phyloP scores from a whole-genome alignment of 2,329 filamentous ascomycete species.

The Aspergillus latus region DNA sequence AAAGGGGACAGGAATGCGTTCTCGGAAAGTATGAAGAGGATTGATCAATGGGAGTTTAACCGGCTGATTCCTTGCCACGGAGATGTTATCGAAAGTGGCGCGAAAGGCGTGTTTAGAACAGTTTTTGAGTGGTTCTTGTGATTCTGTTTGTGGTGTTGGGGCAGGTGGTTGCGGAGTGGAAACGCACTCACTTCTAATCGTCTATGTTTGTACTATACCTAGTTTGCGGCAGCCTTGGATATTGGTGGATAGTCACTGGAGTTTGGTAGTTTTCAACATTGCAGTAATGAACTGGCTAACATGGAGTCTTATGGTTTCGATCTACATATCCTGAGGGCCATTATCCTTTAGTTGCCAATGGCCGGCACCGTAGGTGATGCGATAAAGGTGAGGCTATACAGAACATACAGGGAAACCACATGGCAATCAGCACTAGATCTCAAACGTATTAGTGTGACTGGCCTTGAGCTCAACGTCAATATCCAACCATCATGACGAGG shows the following conservation, averaged over 20 bases:
- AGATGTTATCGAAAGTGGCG: conserved; percentile 74
- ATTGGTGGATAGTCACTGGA: no score
- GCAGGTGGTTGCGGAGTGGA: neutral
- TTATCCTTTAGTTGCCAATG: no score
- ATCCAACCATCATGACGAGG: neutral
- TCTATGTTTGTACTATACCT: neutral
- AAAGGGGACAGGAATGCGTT: conserved; percentile 65
- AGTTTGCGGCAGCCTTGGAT: no score
- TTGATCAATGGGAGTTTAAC: conserved; percentile 80
- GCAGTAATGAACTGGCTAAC: no score
- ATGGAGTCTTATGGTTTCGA: no score
- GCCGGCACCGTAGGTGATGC: no score
- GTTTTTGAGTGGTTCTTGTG: conserved; percentile 80
- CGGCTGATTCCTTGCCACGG: conserved; percentile 90
- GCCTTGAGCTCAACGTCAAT: neutral
- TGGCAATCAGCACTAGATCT: neutral
- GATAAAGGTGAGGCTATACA: neutral
- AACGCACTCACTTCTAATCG: neutral
- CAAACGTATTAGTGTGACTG: neutral
- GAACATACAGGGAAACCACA: neutral
- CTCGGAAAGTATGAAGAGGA: conserved; percentile 65
- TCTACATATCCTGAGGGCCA: no score
- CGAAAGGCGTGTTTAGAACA: conserved; percentile 73
- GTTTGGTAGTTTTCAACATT: no score
- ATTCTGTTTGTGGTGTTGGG: conserved; percentile 20